Conservation (phyloP, 208 protist genomes). For the Trypanosoma mega region DNA sequence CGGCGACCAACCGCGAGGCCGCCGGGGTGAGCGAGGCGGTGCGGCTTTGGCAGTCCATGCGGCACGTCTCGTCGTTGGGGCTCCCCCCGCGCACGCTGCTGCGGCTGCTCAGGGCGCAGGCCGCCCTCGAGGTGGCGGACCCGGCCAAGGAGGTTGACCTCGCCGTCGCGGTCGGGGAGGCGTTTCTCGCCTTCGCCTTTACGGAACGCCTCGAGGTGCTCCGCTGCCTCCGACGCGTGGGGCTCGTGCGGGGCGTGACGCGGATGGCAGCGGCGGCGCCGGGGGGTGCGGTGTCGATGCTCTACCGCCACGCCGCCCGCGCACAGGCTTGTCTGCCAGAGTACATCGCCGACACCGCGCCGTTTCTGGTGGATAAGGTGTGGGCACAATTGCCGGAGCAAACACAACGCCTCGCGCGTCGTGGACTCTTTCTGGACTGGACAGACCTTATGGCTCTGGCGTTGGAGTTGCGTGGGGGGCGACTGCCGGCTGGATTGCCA, state of each 20-base stretch:
- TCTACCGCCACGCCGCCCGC: slow-evolving; percentile 55
- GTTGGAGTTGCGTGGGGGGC: slow-evolving; percentile 53
- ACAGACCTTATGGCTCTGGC: slow-evolving; percentile 72
- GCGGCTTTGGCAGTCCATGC: slow-evolving; percentile 43
- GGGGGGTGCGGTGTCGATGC: slow-evolving; percentile 7
- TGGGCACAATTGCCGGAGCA: slow-evolving; percentile 82
- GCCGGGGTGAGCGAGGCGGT: slow-evolving; percentile 52
- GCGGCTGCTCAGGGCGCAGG: slow-evolving; percentile 65
- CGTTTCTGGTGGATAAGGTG: slow-evolving; percentile 67
- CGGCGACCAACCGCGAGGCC: slow-evolving; percentile 57
- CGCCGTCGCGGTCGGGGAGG: slow-evolving; percentile 70
- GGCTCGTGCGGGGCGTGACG: slow-evolving; percentile 55
- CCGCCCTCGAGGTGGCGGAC: slow-evolving; percentile 68
- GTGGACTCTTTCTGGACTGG: slow-evolving; percentile 70
- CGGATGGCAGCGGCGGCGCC: slow-evolving; percentile 27
- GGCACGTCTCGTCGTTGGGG: slow-evolving; percentile 44
- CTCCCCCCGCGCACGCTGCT: slow-evolving; percentile 55
- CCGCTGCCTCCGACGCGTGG: slow-evolving; percentile 75
- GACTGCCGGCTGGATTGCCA: slow-evolving; percentile 57
- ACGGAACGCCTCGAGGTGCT: slow-evolving; percentile 78
- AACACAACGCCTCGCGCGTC: slow-evolving; percentile 45
- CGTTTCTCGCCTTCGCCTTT: slow-evolving; percentile 59
- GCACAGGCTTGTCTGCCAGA: slow-evolving; percentile 40
- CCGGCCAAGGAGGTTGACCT: slow-evolving; percentile 72
- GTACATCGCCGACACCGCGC: slow-evolving; percentile 60